phyloP scores from a whole-genome alignment of 192 early-diverging fungal genomes.

The Mortierella alpina region DNA sequence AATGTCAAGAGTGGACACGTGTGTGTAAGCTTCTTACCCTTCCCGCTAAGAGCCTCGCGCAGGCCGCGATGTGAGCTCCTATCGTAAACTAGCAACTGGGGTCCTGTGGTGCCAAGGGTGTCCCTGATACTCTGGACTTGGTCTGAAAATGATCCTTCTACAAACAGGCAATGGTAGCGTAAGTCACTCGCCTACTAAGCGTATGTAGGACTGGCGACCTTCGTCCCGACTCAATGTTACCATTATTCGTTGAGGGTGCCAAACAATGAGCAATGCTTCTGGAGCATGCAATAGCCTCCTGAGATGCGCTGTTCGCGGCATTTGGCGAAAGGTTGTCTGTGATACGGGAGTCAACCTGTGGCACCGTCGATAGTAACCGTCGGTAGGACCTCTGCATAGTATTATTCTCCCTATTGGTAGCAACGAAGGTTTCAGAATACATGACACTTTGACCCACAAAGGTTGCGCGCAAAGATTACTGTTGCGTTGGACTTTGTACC shows the following conservation, averaged over 20 bases:
- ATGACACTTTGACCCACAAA: constrained; percentile 1
- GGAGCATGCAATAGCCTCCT: too few relatives aligned
- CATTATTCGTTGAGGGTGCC: too few relatives aligned
- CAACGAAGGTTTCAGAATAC: neutral
- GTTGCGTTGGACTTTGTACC: neutral
- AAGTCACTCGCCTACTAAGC: neutral
- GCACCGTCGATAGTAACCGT: constrained; percentile 8
- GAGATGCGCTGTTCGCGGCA: too few relatives aligned
- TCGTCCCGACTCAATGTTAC: too few relatives aligned
- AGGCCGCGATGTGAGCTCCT: neutral
- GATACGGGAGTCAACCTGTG: too few relatives aligned
- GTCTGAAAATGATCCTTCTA: neutral
- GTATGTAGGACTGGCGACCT: neutral
- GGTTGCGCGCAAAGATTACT: neutral
- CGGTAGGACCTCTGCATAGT: neutral
- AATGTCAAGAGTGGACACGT: neutral
- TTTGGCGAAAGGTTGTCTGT: too few relatives aligned
- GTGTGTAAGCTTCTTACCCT: neutral
- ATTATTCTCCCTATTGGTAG: constrained; percentile 4
- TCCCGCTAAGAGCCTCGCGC: neutral
- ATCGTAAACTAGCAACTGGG: neutral
- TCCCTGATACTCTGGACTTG: constrained; percentile 1
- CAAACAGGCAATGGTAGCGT: neutral
- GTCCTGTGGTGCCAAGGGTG: neutral
- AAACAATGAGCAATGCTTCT: too few relatives aligned